These are phyloP conservation scores for Neonectria punicea DNA, from an alignment of 2,329 filamentous ascomycete species.

Conservation along the genomic window DNA sequence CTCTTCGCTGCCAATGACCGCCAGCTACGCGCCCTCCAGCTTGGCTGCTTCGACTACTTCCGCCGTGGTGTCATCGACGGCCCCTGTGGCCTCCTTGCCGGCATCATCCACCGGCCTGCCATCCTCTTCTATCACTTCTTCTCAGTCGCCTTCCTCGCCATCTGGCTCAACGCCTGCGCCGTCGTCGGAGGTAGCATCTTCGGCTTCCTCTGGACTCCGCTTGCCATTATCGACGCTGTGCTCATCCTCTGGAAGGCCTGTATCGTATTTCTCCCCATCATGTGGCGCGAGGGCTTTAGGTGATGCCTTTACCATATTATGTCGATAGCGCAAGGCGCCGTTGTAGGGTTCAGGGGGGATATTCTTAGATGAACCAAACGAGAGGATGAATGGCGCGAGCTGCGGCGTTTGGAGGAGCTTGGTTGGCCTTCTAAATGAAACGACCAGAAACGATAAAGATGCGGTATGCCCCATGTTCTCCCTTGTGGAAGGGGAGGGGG, in stretches of 20 bases:
- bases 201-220: conserved; percentile 61
- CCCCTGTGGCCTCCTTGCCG: conserved; percentile 83
- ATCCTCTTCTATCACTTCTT: conserved; percentile 95
- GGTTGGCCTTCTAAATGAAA: conserved; percentile 27
- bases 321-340: not conserved
- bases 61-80: conserved; percentile 78
- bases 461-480: not conserved
- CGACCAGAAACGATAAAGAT: conserved; percentile 12
- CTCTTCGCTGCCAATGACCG: conserved; percentile 88
- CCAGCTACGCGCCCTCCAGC: conserved; percentile 82
- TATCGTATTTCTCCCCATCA: conserved; percentile 83
- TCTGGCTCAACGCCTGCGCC: conserved; percentile 70
- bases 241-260: conserved; percentile 84
- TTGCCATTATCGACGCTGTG: conserved; percentile 72
- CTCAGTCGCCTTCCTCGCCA: conserved; percentile 86
- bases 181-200: conserved; percentile 50
- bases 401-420: conserved; percentile 39
- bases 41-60: conserved; percentile 95
- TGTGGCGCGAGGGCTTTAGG: conserved; percentile 70
- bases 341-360: not conserved
- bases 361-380: conserved; percentile 10
- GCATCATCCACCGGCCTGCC: conserved; percentile 79
- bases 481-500: not conserved
- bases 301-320: conserved; percentile 28
- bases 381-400: conserved; percentile 26